phyloP scores from a whole-genome alignment of 1,139 yeast species.

The Blastobotrys elegans region DNA sequence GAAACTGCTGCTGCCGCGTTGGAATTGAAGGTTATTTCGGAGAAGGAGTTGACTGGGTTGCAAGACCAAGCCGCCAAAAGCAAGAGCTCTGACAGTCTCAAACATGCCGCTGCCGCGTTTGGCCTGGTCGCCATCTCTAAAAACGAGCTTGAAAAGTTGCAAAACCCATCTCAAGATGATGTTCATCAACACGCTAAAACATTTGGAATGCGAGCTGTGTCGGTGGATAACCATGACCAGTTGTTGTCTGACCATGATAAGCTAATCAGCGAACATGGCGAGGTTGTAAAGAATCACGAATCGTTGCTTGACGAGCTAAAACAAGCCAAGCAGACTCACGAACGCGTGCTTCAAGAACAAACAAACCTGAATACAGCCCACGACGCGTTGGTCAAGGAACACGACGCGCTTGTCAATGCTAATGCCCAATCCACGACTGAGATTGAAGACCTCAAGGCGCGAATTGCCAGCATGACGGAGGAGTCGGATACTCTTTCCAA shows the following conservation, averaged over 20 bases:
- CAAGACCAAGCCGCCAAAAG: slow-evolving; percentile 8
- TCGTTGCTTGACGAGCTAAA: slow-evolving; percentile 7
- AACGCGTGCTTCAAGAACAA: neutral
- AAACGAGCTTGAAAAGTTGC: slow-evolving; percentile 17
- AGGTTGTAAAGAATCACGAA: slow-evolving; percentile 3
- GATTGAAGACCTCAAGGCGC: too few species aligned
- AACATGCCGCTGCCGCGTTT: slow-evolving; percentile 33
- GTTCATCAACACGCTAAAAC: slow-evolving; percentile 23
- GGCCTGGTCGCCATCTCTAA: slow-evolving; percentile 24
- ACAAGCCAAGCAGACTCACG: slow-evolving; percentile 10
- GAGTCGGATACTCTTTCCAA: too few species aligned
- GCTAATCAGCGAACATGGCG: neutral
- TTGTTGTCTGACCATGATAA: slow-evolving; percentile 15
- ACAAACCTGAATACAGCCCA: neutral
- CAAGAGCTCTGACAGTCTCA: slow-evolving; percentile 29
- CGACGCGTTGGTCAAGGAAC: slow-evolving; percentile 3
- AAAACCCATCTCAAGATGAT: slow-evolving; percentile 19
- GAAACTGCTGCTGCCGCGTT: slow-evolving; percentile 16
- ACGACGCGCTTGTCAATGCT: slow-evolving; percentile 1
- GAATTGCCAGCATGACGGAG: too few species aligned
- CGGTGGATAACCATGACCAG: slow-evolving; percentile 25
- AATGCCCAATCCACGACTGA: too few species aligned
- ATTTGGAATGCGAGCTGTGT: slow-evolving; percentile 22
- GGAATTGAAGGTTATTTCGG: slow-evolving; percentile 28
- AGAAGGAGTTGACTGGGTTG: slow-evolving; percentile 24